Evolutionary conservation across 352 stramenopile genomes (phyloP).

Genomic region (Globisporangium splendens): DNA sequence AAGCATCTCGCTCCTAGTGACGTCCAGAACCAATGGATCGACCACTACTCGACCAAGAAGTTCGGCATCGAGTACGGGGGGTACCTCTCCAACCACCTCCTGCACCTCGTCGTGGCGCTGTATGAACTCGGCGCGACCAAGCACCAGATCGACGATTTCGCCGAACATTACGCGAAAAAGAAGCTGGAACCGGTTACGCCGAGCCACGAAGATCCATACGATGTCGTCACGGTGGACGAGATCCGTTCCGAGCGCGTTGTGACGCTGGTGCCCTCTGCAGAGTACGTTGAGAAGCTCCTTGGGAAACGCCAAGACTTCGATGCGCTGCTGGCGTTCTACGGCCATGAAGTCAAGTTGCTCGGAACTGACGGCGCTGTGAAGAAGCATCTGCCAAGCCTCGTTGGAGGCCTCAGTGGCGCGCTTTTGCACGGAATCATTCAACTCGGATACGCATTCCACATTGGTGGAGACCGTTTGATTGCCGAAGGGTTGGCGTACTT

Average conservation of each 20-base stretch:
- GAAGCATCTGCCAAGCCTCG: conserved; percentile 22
- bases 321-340: conserved; percentile 28
- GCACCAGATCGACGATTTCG: conserved; percentile 21
- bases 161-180: conserved; percentile 14
- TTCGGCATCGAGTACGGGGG: conserved; percentile 34
- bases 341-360: conserved; percentile 22
- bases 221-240: conserved; percentile 3
- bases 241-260: too few species aligned
- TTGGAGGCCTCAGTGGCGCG: conserved; percentile 25
- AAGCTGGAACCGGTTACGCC: conserved; percentile 18
- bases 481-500: conserved; percentile 32
- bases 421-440: conserved; percentile 37
- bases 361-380: conserved; percentile 20
- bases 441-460: conserved; percentile 30
- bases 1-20: conserved; percentile 1
- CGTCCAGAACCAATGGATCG: conserved; percentile 22
- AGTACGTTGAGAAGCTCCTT: conserved; percentile 14
- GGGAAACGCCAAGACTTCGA: conserved; percentile 30
- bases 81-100: conserved; percentile 35
- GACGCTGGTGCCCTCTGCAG: neutral
- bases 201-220: conserved; percentile 10
- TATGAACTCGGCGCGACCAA: conserved; percentile 22
- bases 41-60: conserved; percentile 27
- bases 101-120: conserved; percentile 29
- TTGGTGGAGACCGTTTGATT: conserved; percentile 22